Evolutionary conservation across 805 yeast species (phyloP).

Genomic region (Saturnispora kantuleensis): DNA sequence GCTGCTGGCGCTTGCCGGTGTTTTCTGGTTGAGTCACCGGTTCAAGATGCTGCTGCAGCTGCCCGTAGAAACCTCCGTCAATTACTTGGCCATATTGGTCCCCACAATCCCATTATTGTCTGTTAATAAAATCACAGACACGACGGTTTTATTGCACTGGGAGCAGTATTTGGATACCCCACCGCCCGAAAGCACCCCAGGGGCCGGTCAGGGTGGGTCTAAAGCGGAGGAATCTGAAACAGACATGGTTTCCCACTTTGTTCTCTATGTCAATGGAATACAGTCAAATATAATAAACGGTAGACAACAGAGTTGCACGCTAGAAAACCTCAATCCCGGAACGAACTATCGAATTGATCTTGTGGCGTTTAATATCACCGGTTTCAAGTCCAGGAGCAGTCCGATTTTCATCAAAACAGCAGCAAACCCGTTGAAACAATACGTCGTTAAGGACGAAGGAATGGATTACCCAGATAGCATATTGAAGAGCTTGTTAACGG

Average conservation of each 20-base stretch:
- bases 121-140: slow-evolving; percentile 40
- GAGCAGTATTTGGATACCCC: slow-evolving; percentile 21
- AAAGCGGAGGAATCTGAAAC: slow-evolving; percentile 9
- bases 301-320: slow-evolving; percentile 27
- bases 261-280: slow-evolving; percentile 32
- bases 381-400: slow-evolving; percentile 32
- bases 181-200: neutral
- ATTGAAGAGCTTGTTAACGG: slow-evolving; percentile 27
- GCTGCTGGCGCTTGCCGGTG: slow-evolving; percentile 17
- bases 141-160: slow-evolving; percentile 47
- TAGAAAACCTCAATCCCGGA: slow-evolving; percentile 26
- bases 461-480: slow-evolving; percentile 32
- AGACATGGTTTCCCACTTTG: slow-evolving; percentile 26
- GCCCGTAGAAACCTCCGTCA: slow-evolving; percentile 39
- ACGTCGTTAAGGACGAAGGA: slow-evolving; percentile 15
- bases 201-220: neutral
- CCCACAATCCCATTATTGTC: slow-evolving; percentile 49
- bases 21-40: slow-evolving; percentile 25
- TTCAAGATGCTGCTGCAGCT: slow-evolving; percentile 23
- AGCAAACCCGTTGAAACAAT: slow-evolving; percentile 7
- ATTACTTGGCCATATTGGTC: slow-evolving; percentile 39
- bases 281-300: slow-evolving; percentile 29
- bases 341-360: slow-evolving; percentile 34
- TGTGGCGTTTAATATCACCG: slow-evolving; percentile 31
- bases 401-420: slow-evolving; percentile 32